phyloP scores from a whole-genome alignment of 345 rosid genomes.

The Sisymbrium irio region DNA sequence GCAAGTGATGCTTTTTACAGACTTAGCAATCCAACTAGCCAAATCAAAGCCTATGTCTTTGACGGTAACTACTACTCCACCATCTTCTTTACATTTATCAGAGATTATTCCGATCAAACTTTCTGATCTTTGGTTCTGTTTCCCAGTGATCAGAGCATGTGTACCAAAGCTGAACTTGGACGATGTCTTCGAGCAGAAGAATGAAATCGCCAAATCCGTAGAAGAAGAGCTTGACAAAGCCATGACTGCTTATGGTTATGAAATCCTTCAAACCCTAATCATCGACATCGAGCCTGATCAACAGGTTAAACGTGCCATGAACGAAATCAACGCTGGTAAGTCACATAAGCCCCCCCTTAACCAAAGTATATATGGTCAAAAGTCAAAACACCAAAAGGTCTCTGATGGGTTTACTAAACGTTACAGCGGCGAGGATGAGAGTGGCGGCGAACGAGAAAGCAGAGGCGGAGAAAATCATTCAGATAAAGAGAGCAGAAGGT shows the following conservation, averaged over 20 bases:
- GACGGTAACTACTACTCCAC: constrained; percentile 45
- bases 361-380: too few species aligned
- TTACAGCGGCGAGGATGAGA: constrained; percentile 55
- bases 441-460: constrained; percentile 55
- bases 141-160: constrained; percentile 52
- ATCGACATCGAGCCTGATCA: constrained; percentile 58
- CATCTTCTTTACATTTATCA: too few species aligned
- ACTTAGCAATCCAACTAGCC: constrained; percentile 49
- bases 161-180: constrained; percentile 55
- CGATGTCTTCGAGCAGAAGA: constrained; percentile 59
- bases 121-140: neutral
- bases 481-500: constrained; percentile 59
- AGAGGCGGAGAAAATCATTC: constrained; percentile 57
- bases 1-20: constrained; percentile 63
- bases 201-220: constrained; percentile 52
- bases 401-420: neutral
- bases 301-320: constrained; percentile 58
- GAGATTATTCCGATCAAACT: neutral
- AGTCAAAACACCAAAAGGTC: neutral
- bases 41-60: constrained; percentile 60
- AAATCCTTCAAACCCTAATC: constrained; percentile 55
- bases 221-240: constrained; percentile 63
- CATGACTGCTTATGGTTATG: constrained; percentile 55
- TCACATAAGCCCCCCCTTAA: neutral
- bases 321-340: constrained; percentile 53